phyloP scores from a whole-genome alignment of 768 basidiomycete genomes.

The Lentinula boryana region DNA sequence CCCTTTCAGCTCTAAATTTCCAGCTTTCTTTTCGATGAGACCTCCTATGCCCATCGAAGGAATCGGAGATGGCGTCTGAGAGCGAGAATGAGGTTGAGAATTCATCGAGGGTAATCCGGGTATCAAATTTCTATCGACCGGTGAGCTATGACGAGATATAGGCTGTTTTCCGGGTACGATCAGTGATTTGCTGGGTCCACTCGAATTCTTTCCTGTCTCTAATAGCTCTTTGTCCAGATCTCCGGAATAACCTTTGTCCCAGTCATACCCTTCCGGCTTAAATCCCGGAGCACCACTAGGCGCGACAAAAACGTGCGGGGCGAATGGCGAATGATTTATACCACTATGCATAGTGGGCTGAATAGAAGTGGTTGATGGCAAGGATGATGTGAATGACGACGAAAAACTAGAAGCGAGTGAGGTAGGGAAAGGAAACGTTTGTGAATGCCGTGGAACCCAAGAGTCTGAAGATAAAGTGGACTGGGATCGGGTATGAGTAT shows the following conservation, averaged over 20 bases:
- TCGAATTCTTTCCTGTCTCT: background rate
- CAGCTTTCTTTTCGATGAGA: conserved; percentile 45
- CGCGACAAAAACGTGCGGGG: conserved; percentile 31
- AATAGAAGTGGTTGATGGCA: conserved; percentile 8
- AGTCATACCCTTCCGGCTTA: conserved; percentile 50
- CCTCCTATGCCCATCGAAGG: conserved; percentile 27
- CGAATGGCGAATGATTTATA: conserved; percentile 30
- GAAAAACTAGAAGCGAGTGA: background rate
- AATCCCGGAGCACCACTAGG: conserved; percentile 75
- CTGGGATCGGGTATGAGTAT: conserved; percentile 3
- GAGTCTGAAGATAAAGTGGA: background rate
- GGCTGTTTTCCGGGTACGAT: background rate
- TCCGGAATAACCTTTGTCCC: conserved; percentile 65
- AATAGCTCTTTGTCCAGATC: conserved; percentile 34
- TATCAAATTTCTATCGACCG: background rate
- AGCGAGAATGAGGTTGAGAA: conserved; percentile 1
- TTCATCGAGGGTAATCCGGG: background rate
- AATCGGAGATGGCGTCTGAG: conserved; percentile 2
- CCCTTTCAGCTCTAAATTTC: conserved; percentile 45
- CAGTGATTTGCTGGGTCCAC: background rate
- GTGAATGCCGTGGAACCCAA: background rate
- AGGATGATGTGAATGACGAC: background rate
- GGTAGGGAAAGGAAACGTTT: conserved; percentile 1
- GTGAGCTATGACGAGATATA: background rate
- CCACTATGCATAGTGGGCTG: conserved; percentile 8